These are phyloP conservation scores for Solanum ossicruentum DNA, from an alignment of 257 asterid species.

Conservation along the genomic window DNA sequence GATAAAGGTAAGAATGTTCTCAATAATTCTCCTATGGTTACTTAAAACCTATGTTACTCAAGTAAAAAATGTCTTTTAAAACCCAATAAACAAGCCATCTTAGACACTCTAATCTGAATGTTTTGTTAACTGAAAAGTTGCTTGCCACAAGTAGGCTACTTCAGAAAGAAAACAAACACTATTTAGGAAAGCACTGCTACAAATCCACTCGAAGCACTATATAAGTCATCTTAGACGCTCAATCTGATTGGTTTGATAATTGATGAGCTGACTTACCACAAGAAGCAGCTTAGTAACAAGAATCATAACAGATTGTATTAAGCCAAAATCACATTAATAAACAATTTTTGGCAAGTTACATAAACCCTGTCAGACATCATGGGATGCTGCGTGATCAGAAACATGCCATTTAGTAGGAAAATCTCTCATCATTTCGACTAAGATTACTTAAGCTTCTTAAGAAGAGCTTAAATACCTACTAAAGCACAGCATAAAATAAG, in stretches of 20 bases:
- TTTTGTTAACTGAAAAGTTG: neutral
- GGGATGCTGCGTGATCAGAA: neutral
- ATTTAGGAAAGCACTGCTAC: neutral
- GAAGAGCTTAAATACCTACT: neutral
- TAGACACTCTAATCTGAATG: neutral
- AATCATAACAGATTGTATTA: neutral
- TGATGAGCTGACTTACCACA: neutral
- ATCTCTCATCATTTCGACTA: neutral
- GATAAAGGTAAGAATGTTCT: neutral
- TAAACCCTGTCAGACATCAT: neutral
- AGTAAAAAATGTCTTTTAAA: neutral
- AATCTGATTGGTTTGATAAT: neutral
- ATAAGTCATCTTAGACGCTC: neutral
- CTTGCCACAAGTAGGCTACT: neutral
- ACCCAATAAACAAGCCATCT: neutral
- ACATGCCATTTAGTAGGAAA: neutral
- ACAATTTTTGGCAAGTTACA: neutral
- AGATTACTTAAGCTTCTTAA: neutral
- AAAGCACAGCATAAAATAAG: neutral
- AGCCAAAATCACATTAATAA: neutral
- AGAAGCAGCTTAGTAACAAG: neutral
- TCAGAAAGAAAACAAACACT: neutral
- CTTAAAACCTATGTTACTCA: neutral
- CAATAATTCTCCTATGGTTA: neutral
- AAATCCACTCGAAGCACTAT: neutral